phyloP scores from a whole-genome alignment of 768 basidiomycete genomes.

The Calvatia gigantea region DNA sequence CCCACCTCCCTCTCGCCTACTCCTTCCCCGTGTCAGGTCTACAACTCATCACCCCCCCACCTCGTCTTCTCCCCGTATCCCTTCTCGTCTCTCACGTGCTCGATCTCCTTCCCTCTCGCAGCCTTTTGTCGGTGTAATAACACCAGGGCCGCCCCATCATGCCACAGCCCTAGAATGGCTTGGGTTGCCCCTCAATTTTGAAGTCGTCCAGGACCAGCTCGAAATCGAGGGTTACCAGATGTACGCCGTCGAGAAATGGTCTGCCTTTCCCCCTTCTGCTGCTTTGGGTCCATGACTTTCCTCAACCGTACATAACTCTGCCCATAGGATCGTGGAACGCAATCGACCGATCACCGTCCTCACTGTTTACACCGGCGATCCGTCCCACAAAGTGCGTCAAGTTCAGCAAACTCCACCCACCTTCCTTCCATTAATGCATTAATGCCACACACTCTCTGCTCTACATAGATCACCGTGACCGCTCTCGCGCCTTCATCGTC shows the following conservation, averaged over 20 bases:
- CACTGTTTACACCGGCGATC: slow-evolving; percentile 75
- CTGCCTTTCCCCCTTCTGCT: slow-evolving; percentile 16
- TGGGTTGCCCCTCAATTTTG: slow-evolving; percentile 40
- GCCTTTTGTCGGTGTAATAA: slow-evolving; percentile 19
- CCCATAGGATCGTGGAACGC: slow-evolving; percentile 66
- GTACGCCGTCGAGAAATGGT: slow-evolving; percentile 88
- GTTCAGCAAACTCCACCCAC: background rate
- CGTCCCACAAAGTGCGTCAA: slow-evolving; percentile 52
- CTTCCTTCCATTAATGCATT: slow-evolving; percentile 1
- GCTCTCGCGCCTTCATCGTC: slow-evolving; percentile 44
- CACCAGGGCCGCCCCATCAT: slow-evolving; percentile 13
- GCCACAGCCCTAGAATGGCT: slow-evolving; percentile 33
- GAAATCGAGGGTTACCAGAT: slow-evolving; percentile 68
- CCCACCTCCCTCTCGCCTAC: slow-evolving; percentile 19
- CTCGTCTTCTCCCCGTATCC: slow-evolving; percentile 11
- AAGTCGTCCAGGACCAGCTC: slow-evolving; percentile 43
- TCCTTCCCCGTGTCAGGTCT: slow-evolving; percentile 19
- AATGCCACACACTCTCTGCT: background rate
- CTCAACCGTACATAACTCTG: no score
- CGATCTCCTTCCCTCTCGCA: slow-evolving; percentile 22
- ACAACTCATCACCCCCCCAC: slow-evolving; percentile 6
- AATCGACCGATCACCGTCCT: slow-evolving; percentile 57
- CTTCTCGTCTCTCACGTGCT: slow-evolving; percentile 13
- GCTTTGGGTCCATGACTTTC: background rate
- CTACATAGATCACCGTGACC: slow-evolving; percentile 54